A percentile compares a stretch with the other conserved stretches of the same genome.
phyloP scores from a whole-genome alignment of 108 stramenopile genomes.

The Schizochytrium sp. region DNA sequence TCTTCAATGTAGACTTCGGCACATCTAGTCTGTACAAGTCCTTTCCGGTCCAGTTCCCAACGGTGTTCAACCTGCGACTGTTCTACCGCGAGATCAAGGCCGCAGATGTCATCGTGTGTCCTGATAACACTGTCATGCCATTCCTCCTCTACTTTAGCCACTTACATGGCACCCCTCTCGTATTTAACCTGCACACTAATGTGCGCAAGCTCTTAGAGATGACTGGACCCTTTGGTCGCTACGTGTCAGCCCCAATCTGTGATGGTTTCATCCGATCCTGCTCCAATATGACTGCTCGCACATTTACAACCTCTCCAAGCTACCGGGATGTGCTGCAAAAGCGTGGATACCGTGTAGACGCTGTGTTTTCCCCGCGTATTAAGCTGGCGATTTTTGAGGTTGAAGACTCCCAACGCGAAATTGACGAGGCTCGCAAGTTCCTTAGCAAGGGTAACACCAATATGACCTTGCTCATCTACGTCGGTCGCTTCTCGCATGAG shows the following conservation, averaged over 20 bases:
- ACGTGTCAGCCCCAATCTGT: constrained; percentile 60
- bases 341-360: constrained; percentile 60
- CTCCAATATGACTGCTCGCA: constrained; percentile 55
- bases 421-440: constrained; percentile 18
- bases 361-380: constrained; percentile 39
- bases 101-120: constrained; percentile 59
- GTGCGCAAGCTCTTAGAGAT: constrained; percentile 59
- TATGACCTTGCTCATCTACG: constrained; percentile 12
- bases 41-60: constrained; percentile 54
- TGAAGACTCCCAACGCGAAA: neutral
- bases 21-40: constrained; percentile 44
- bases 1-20: constrained; percentile 54
- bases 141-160: constrained; percentile 54
- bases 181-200: constrained; percentile 58
- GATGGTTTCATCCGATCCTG: constrained; percentile 53
- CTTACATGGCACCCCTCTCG: constrained; percentile 15
- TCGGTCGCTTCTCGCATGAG: constrained; percentile 58
- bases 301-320: constrained; percentile 48
- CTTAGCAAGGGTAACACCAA: constrained; percentile 2
- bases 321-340: constrained; percentile 47
- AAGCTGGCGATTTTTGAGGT: constrained; percentile 38
- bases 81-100: constrained; percentile 30
- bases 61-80: constrained; percentile 42
- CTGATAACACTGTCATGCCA: constrained; percentile 57
- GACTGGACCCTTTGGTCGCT: constrained; percentile 53